Evolutionary conservation across 2,329 filamentous ascomycete species (phyloP), one percentile per base, ranked within the genome.

Genomic region (Cladosporium cucumerinum): DNA sequence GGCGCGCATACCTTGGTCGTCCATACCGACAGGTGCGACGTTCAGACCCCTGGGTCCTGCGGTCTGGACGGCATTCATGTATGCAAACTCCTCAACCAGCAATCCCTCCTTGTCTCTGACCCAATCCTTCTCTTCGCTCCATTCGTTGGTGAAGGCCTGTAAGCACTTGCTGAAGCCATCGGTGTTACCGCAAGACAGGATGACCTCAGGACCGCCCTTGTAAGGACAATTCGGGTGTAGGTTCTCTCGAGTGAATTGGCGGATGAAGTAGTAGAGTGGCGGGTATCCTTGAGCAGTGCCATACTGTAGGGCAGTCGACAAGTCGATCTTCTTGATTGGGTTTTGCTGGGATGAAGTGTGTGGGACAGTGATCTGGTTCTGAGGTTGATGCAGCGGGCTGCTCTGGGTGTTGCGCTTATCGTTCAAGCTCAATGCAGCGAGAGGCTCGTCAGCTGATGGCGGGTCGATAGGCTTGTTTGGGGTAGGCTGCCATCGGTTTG

Each of bases 181-280:
- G 0, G 93, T 97, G 30, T 89, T 87, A 64, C 93, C 93, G 75
- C 88, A 90, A 10, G 90, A 93, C 69, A 96, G 79, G 65, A 93
- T 84, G 62, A 96, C 85, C 62, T 94, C 92, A 5, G 90, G 88
- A 0, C 92, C 92, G 66, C 81, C 87, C 65, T 82, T 81, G 74
- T 97, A 97, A 5, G 92, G 92, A 8, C 93, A 85, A 71, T 89
- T 88, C 2, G 92, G 92, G 75, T 97, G 92, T 60, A 97, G 81
- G 70, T 91, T 84, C 63, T 93, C 83, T 65, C 87, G 85, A 5
- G 88, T 84, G 77, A 97, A 96, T 74, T 93, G 86, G 66, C 90
- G 87, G 64, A 97, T 78, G 78, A 93, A 97, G 52, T 86, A 86
- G 66, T 87, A 86, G 26, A 97, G 82, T 0, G 92, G 87, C 0